A percentile compares a stretch with the other conserved stretches of the same genome.
Conservation (phyloP, 331 rosid species). For the Spiraea crenata region DNA sequence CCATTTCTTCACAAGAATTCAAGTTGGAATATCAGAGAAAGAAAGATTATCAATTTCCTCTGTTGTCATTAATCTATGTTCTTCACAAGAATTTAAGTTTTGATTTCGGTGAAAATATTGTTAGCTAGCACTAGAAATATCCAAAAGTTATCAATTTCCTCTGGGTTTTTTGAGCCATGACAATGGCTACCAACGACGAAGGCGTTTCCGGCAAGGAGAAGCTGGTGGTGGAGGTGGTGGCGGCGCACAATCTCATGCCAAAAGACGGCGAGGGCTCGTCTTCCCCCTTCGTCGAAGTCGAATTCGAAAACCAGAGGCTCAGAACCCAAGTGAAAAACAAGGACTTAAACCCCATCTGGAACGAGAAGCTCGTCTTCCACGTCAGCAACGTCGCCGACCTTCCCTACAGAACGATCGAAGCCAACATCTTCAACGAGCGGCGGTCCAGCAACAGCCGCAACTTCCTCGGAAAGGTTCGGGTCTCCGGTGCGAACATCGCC, state of each 20-base stretch:
- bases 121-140: too few relatives aligned
- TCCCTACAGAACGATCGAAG: constrained; percentile 54
- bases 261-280: constrained; percentile 64
- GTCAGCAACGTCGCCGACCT: constrained; percentile 43
- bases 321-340: constrained; percentile 53
- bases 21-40: too few relatives aligned
- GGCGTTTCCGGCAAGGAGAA: constrained; percentile 30
- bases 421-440: constrained; percentile 54
- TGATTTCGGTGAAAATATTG: too few relatives aligned
- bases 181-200: neutral
- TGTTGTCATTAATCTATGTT: too few relatives aligned
- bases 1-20: too few relatives aligned
- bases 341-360: constrained; percentile 62
- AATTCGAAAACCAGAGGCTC: constrained; percentile 50
- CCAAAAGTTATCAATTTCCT: too few relatives aligned
- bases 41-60: too few relatives aligned
- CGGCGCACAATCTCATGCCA: constrained; percentile 61
- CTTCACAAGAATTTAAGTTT: too few relatives aligned
- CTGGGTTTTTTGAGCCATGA: constrained; percentile 15
- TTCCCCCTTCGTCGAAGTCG: constrained; percentile 51
- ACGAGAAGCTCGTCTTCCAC: constrained; percentile 50
- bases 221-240: constrained; percentile 53
- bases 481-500: constrained; percentile 46
- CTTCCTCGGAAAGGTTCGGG: constrained; percentile 56
- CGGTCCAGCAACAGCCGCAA: constrained; percentile 48